Conservation (phyloP, 139 green algal species). For the Edaphochlamys debaryana region DNA sequence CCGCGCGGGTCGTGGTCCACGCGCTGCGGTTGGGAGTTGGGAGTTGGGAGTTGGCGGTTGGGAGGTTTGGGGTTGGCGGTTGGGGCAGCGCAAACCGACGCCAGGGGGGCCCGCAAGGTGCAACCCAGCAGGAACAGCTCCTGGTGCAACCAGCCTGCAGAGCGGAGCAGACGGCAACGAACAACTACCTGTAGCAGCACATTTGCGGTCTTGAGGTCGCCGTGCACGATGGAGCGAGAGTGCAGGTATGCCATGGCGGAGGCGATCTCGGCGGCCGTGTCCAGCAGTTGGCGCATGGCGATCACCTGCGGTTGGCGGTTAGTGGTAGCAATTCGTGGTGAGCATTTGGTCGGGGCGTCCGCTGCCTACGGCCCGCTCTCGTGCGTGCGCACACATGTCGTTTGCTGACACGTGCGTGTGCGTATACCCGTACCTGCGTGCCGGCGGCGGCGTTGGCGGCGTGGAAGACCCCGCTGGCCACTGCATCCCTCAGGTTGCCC, state of each 20-base stretch:
- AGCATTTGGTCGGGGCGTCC: too few relatives aligned
- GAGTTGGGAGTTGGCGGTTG: too few relatives aligned
- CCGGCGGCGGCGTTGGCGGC: not conserved
- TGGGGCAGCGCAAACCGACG: too few relatives aligned
- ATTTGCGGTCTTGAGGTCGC: constrained; percentile 64
- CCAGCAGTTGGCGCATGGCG: constrained; percentile 30
- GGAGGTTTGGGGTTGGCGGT: too few relatives aligned
- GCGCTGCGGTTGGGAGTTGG: constrained; percentile 37
- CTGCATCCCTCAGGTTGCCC: constrained; percentile 25
- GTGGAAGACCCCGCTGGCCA: constrained; percentile 18
- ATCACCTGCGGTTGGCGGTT: constrained; percentile 6
- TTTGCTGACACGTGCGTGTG: not conserved
- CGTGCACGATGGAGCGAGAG: constrained; percentile 64
- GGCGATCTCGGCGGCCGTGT: constrained; percentile 62
- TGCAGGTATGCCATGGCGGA: constrained; percentile 74
- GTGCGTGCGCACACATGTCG: too few relatives aligned
- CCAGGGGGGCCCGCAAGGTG: too few relatives aligned
- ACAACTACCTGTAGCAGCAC: constrained; percentile 43
- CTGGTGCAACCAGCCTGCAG: too few relatives aligned
- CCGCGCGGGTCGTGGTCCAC: constrained; percentile 47
- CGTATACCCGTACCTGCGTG: constrained; percentile 17
- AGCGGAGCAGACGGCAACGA: too few relatives aligned
- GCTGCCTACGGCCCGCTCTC: too few relatives aligned
- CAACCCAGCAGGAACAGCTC: too few relatives aligned
- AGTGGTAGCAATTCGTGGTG: not conserved